A percentile compares a stretch with the other conserved stretches of the same genome.
phyloP scores from a whole-genome alignment of 768 basidiomycete genomes.

The Podaxis rugospora region DNA sequence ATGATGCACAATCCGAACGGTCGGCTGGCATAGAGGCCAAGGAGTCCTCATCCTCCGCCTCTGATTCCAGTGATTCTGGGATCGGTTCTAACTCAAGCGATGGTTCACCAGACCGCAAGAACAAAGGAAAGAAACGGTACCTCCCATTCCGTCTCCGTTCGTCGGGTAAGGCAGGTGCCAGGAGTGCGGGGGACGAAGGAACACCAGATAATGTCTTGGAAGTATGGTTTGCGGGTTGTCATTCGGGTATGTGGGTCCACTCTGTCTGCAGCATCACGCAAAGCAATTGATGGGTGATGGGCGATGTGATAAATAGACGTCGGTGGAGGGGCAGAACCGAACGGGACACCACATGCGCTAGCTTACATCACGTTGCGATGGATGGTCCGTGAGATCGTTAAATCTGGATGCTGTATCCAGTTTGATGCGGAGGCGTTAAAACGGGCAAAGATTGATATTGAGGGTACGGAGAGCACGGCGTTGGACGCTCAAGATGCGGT shows the following conservation, averaged over 20 bases:
- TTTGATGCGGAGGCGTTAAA: constrained; percentile 50
- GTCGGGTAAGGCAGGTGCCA: not conserved
- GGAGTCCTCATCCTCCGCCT: constrained; percentile 11
- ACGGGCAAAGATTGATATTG: constrained; percentile 32
- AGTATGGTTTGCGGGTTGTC: constrained; percentile 79
- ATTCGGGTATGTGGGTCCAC: constrained; percentile 45
- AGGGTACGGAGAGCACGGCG: constrained; percentile 12
- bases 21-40: not conserved
- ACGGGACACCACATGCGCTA: constrained; percentile 40
- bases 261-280: not conserved
- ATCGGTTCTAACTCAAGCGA: not conserved
- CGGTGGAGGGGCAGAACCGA: constrained; percentile 57
- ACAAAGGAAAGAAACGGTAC: constrained; percentile 9
- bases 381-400: constrained; percentile 71
- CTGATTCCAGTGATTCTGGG: constrained; percentile 1
- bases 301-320: constrained; percentile 41
- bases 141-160: not conserved
- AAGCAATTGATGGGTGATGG: not conserved
- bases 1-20: not conserved
- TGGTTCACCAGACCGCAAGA: not conserved
- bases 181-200: constrained; percentile 13
- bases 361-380: constrained; percentile 65
- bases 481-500: constrained; percentile 35
- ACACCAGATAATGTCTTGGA: constrained; percentile 52
- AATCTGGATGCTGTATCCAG: constrained; percentile 52